Percentiles rank a stretch among this genome's conserved stretches.
phyloP scores from a whole-genome alignment of 139 green algal genomes.

The Chlamydomonas sphaeroides region DNA sequence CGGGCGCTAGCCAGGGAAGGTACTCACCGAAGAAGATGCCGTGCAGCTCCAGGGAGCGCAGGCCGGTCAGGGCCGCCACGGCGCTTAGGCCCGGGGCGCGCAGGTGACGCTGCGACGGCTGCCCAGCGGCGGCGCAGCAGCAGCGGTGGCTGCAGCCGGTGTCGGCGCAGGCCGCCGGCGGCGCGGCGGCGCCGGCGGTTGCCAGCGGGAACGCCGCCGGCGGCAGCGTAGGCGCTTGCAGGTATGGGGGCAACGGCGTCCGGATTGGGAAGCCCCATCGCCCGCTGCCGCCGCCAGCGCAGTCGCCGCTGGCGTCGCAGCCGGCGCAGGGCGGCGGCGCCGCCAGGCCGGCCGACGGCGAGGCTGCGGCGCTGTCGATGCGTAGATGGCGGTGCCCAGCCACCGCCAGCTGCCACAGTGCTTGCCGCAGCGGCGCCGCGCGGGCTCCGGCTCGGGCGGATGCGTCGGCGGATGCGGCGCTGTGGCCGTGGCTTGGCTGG shows the following conservation, averaged over 20 bases:
- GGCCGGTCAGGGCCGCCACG: background rate
- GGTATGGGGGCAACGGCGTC: too few species aligned
- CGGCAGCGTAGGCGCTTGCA: too few species aligned
- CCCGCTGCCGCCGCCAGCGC: background rate
- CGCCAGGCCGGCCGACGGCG: background rate
- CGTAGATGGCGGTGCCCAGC: background rate
- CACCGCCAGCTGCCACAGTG: background rate
- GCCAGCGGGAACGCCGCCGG: background rate
- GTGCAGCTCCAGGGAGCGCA: slow-evolving; percentile 26
- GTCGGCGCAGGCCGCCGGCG: too few species aligned
- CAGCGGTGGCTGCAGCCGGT: background rate
- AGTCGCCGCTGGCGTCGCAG: background rate
- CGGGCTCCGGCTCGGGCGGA: too few species aligned
- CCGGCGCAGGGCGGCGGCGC: background rate
- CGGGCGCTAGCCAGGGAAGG: background rate
- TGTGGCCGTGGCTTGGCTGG: too few species aligned
- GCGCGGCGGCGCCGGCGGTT: background rate
- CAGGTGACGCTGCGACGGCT: background rate
- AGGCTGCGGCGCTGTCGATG: background rate
- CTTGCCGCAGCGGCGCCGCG: background rate
- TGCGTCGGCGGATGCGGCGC: too few species aligned
- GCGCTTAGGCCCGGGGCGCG: background rate
- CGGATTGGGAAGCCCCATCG: too few species aligned
- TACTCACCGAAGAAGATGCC: background rate
- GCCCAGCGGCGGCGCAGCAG: slow-evolving; percentile 2